Evolutionary conservation across 257 asterid species (phyloP), one percentile per base, ranked within the genome.

Genomic region (Gardenia jasminoides): DNA sequence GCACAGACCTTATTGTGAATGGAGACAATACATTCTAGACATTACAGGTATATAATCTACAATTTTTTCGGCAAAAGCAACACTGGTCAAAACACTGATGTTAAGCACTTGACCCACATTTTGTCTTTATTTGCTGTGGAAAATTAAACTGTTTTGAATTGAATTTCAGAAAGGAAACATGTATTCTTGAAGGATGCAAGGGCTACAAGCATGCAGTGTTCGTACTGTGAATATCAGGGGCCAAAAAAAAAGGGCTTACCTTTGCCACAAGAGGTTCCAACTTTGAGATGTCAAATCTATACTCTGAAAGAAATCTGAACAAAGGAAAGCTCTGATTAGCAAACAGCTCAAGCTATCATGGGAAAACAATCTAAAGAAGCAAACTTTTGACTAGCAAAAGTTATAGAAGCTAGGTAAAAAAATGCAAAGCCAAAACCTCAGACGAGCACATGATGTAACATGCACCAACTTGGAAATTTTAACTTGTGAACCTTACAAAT

Each of bases 241-340:
- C 41, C 41, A 36, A 36, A 36, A 36, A 36, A 36, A 36, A 36
- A 41, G 11, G 66, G 66, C 86, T 83, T 72, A 96, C 99, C 94
- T 96, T 94, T 30, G 98, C 98, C 75, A 94, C 98, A 85, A 93
- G 79, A 0, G 98, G 97, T 88, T 93, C 97, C 92, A 94, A 79
- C 90, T 92, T 94, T 70, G 99, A 92, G 84, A 92, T 39, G 59
- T 96, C 97, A 76, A 96, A 85, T 84, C 92, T 88, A 90, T 96
- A 93, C 86, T 93, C 98, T 33, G 79, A 48, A 78, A 92, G 91
- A 86, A 87, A 96, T 82, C 99, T 96, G 44, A 76, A 67, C 67
- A 59, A 80, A 41, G 47, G 15, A 46, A 78, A 36, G 36, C n/a
- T 20, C 78, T 76, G 47, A 65, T 62, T 10, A 67, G 65, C 69